A percentile compares a stretch with the other conserved stretches of the same genome.
Evolutionary conservation across 257 asterid species (phyloP).

Genomic region (Ligustrum vulgare): DNA sequence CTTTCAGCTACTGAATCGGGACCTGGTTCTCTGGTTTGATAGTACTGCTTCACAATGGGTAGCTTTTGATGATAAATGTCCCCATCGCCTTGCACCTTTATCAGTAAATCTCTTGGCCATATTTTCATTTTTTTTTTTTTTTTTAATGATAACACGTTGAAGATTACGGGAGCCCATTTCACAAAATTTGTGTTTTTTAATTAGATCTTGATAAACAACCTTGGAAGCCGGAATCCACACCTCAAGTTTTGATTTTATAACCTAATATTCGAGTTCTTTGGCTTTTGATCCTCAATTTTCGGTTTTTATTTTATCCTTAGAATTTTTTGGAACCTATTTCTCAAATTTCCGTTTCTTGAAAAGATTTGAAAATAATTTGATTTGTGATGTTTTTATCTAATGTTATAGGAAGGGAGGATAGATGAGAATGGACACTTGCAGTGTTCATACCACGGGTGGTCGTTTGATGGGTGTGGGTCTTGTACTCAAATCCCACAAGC

Average conservation of each 20-base stretch:
- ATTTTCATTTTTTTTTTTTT: neutral
- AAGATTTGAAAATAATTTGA: neutral
- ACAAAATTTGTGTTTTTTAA: neutral
- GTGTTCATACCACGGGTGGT: conserved; percentile 99
- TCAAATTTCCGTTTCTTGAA: neutral
- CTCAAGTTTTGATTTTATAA: neutral
- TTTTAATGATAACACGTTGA: neutral
- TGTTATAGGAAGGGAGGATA: conserved; percentile 85
- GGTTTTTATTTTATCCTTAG: neutral
- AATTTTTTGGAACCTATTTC: neutral
- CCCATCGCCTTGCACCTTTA: conserved; percentile 97
- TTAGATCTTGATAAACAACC: neutral
- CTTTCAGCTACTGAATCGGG: conserved; percentile 90
- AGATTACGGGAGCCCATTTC: neutral
- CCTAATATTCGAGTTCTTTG: neutral
- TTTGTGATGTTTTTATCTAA: conserved; percentile 11
- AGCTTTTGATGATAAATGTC: conserved; percentile 95
- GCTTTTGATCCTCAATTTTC: neutral
- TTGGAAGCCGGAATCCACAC: neutral
- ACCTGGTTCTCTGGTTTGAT: conserved; percentile 94
- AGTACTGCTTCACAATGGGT: conserved; percentile 72
- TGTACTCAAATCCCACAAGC: conserved; percentile 95
- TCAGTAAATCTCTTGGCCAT: conserved; percentile 45
- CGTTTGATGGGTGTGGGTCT: conserved; percentile 91
- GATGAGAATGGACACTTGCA: conserved; percentile 98